Conservation (phyloP, 768 basidiomycete species). For the Xanthoconium purpureum region DNA sequence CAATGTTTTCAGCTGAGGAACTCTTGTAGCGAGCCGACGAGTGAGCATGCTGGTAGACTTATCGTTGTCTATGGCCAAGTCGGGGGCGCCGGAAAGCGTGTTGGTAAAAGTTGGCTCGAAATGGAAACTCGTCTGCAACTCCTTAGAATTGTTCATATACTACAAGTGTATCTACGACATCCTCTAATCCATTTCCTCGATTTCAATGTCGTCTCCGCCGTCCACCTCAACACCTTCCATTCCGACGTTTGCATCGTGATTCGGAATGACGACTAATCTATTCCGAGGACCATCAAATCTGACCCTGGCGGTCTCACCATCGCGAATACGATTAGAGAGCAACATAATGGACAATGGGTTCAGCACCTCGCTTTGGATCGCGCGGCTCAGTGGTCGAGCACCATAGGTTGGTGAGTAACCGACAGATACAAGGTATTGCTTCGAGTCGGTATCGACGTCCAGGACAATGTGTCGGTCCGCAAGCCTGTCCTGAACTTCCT, state of each 20-base stretch:
- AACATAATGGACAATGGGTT: constrained; percentile 87
- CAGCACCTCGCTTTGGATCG: constrained; percentile 89
- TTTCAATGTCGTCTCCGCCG: constrained; percentile 51
- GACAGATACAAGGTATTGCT: constrained; percentile 68
- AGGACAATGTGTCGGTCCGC: constrained; percentile 76
- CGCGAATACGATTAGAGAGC: constrained; percentile 76
- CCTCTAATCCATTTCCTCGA: constrained; percentile 20
- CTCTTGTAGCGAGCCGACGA: constrained; percentile 25
- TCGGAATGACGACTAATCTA: constrained; percentile 72
- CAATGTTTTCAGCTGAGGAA: constrained; percentile 12
- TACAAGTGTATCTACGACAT: neutral
- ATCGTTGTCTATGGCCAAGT: constrained; percentile 7
- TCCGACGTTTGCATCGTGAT: constrained; percentile 60
- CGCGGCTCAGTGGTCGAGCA: constrained; percentile 86
- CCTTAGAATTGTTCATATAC: too few relatives aligned
- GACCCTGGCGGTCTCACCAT: constrained; percentile 74
- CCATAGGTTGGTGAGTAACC: constrained; percentile 85
- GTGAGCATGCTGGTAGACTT: constrained; percentile 22
- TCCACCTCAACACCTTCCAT: constrained; percentile 53
- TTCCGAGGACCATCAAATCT: constrained; percentile 83
- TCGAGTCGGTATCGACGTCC: constrained; percentile 71
- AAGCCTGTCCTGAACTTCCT: constrained; percentile 82
- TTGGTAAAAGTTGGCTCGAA: constrained; percentile 4
- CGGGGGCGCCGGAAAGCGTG: neutral
- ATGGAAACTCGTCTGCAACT: constrained; percentile 9